phyloP scores from a whole-genome alignment of 2,329 filamentous ascomycete genomes.

The Pochonia chlamydosporia region DNA sequence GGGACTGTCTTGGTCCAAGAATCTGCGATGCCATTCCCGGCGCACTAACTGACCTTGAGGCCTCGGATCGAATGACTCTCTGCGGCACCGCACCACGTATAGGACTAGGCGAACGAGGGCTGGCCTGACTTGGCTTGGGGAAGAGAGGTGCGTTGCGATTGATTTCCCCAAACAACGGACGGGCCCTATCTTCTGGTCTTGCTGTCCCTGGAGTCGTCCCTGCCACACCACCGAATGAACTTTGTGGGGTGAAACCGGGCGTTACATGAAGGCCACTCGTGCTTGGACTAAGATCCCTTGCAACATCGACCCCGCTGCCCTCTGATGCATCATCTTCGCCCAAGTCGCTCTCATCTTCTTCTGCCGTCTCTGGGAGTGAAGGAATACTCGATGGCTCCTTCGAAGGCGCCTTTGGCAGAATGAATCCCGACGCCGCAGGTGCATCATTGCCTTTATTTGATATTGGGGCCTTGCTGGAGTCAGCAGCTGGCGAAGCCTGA shows the following conservation, averaged over 20 bases:
- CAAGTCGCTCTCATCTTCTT: slow-evolving; percentile 25
- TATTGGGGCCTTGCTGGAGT: slow-evolving; percentile 24
- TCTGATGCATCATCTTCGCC: slow-evolving; percentile 46
- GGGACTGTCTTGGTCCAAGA: slow-evolving; percentile 34
- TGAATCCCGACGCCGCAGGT: slow-evolving; percentile 33
- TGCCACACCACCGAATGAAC: slow-evolving; percentile 49
- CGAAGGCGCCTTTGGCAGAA: slow-evolving; percentile 24
- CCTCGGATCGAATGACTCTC: slow-evolving; percentile 42
- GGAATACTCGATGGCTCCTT: slow-evolving; percentile 27
- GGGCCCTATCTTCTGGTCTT: slow-evolving; percentile 26
- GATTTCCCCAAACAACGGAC: slow-evolving; percentile 50
- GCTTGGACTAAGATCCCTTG: slow-evolving; percentile 55
- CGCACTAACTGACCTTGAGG: slow-evolving; percentile 52
- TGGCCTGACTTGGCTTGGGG: slow-evolving; percentile 46
- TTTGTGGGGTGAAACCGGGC: slow-evolving; percentile 49
- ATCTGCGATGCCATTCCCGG: slow-evolving; percentile 54
- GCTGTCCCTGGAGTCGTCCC: slow-evolving; percentile 26
- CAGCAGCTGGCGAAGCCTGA: slow-evolving; percentile 38
- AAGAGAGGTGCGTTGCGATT: slow-evolving; percentile 46
- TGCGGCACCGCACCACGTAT: slow-evolving; percentile 53
- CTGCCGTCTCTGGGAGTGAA: slow-evolving; percentile 34
- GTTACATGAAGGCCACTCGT: slow-evolving; percentile 38
- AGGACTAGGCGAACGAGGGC: slow-evolving; percentile 68
- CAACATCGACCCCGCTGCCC: slow-evolving; percentile 59
- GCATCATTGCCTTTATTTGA: slow-evolving; percentile 28